These are phyloP conservation scores for Aspergillus proliferans DNA, from an alignment of 2,329 filamentous ascomycete genomes.

Conservation along the genomic window DNA sequence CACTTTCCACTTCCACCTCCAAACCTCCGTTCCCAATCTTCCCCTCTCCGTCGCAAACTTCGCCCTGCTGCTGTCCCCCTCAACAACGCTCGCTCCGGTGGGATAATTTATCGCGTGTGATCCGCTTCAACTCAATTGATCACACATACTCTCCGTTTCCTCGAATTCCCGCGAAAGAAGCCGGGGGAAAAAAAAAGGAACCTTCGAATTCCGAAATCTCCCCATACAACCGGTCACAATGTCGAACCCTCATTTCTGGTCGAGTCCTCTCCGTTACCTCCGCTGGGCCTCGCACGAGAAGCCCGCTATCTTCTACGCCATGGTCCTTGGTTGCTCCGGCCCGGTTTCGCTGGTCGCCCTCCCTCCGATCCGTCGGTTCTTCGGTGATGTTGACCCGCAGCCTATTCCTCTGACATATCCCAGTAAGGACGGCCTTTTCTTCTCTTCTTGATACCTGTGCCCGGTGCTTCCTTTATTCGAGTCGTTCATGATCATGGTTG, in stretches of 20 bases:
- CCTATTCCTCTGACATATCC: constrained; percentile 87
- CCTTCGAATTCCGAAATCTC: not conserved
- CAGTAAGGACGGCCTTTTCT: constrained; percentile 54
- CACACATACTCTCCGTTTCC: not conserved
- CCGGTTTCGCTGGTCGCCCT: constrained; percentile 65
- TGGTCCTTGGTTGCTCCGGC: constrained; percentile 65
- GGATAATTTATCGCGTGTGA: too few species aligned
- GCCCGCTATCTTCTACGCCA: constrained; percentile 86
- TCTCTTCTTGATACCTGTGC: not conserved
- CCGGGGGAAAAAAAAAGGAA: too few species aligned
- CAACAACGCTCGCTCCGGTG: too few species aligned
- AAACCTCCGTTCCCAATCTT: constrained; percentile 8
- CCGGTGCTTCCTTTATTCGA: not conserved
- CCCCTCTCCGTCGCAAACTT: constrained; percentile 6
- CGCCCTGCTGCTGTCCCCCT: not conserved
- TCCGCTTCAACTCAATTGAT: constrained; percentile 6
- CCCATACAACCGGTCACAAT: constrained; percentile 23
- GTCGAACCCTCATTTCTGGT: constrained; percentile 72
- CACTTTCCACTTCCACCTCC: constrained; percentile 22
- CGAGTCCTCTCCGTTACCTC: constrained; percentile 73
- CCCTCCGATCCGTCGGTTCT: constrained; percentile 63
- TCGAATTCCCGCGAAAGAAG: not conserved
- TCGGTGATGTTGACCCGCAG: constrained; percentile 68
- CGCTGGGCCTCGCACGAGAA: constrained; percentile 83
- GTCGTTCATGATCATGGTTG: not conserved